Base-by-base conservation (phyloP, 257 asterid genomes). In the Lycium barbarum region DNA sequence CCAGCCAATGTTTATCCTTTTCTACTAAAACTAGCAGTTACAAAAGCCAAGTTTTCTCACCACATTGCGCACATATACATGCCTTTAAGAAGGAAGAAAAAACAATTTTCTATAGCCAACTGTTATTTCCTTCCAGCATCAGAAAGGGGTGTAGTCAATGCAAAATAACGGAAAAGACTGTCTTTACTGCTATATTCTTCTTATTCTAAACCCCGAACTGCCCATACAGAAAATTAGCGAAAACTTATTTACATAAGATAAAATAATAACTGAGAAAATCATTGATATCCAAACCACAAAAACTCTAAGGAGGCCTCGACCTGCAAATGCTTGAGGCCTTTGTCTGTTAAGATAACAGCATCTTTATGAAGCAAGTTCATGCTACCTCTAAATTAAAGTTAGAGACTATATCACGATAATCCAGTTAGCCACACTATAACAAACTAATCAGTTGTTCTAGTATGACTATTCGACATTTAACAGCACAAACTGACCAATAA, bases 151-250 rank as follows among this genome's bases (percentile, higher is more conserved):
- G n/a, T 11, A 49, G 33, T 20, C 81, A 6, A 20, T 74, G 61
- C 61, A 74, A 74, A 73, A 22, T 74, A 45, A 20, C 1, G 20
- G 61, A 73, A 73, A 73, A 20, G 10, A 15, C 61, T 11, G 61
- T 49, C 38, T 47, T 45, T 47, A 47, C 61, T 74, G 81, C 40
- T 20, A 58, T 73, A 20, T n/a, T n/a, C 80, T 45, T 45, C 58
- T 72, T 72, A 45, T 45, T 72, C 38, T 73, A 73, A 73, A 73
- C 38, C 80, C 79, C 3, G 3, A 74, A 74, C 61, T 74, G n/a
- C 81, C 61, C 26, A 20, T 20, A 20, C 61, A 74, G 54, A 72
- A 71, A 47, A 47, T 20, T 49, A 40, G 79, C 13, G 15, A 70
- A 40, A 33, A 40, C 3, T 17, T 40, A 17, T 70, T 70, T 40